phyloP scores from a whole-genome alignment of 2,329 filamentous ascomycete genomes.

The Ceratocystis destructans region DNA sequence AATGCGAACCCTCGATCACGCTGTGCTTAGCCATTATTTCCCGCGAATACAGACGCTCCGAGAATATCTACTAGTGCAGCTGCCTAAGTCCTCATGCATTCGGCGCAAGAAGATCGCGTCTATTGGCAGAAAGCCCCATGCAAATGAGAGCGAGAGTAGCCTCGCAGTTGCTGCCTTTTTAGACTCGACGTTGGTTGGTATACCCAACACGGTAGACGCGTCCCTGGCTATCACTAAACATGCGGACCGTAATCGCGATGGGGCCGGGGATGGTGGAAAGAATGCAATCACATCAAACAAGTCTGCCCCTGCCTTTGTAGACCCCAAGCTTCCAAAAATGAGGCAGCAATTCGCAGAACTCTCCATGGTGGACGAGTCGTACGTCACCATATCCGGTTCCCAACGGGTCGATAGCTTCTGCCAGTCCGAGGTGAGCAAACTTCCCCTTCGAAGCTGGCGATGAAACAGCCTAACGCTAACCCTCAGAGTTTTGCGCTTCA shows the following conservation, averaged over 20 bases:
- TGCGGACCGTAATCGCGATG: conserved; percentile 1
- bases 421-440: conserved; percentile 47
- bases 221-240: neutral
- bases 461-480: conserved; percentile 9
- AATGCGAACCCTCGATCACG: neutral
- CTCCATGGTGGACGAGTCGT: conserved; percentile 36
- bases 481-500: neutral
- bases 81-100: conserved; percentile 53
- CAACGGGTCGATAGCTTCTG: conserved; percentile 33
- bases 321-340: neutral
- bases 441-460: conserved; percentile 8
- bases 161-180: conserved; percentile 19
- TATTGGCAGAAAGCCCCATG: conserved; percentile 31
- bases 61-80: conserved; percentile 51
- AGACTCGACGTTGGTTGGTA: conserved; percentile 19
- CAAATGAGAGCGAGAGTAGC: conserved; percentile 16
- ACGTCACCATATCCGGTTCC: conserved; percentile 36
- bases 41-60: conserved; percentile 51
- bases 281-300: neutral
- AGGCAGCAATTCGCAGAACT: conserved; percentile 3
- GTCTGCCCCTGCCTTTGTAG: neutral
- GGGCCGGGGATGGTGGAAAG: neutral
- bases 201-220: neutral
- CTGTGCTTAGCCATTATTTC: conserved; percentile 39
- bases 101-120: conserved; percentile 42